Percentiles rank a stretch among this genome's conserved stretches.
phyloP scores from a whole-genome alignment of 441 rosid species.

The Croton laevigatus region DNA sequence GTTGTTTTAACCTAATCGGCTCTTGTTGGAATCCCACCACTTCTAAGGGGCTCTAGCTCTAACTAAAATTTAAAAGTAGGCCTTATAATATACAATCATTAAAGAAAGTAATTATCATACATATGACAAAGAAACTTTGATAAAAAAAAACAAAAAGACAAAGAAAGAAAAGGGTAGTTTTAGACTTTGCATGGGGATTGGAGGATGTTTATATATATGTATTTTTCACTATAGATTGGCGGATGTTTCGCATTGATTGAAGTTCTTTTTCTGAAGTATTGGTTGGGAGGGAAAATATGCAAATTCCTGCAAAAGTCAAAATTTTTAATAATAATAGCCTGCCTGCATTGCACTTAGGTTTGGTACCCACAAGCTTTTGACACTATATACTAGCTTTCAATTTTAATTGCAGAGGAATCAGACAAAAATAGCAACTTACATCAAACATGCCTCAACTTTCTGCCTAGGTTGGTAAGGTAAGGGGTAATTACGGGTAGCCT shows the following conservation, averaged over 20 bases:
- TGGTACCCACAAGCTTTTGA: neutral
- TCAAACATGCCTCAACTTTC: neutral
- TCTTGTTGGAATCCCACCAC: no score
- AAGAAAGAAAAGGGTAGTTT: neutral
- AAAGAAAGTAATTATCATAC: neutral
- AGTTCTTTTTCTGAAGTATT: constrained; percentile 1
- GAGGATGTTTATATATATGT: neutral
- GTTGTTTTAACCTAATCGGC: no score
- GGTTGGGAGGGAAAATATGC: neutral
- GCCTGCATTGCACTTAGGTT: neutral
- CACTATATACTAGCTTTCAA: neutral
- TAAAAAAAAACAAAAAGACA: no score
- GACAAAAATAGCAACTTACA: constrained; percentile 2
- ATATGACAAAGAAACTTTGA: neutral
- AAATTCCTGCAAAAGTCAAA: neutral
- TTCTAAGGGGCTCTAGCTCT: no score
- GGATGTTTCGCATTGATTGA: constrained; percentile 25
- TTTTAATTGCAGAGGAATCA: neutral
- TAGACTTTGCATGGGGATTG: neutral
- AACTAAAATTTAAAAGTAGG: neutral
- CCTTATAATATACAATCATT: neutral
- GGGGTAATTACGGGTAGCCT: no score
- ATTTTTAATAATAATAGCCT: neutral
- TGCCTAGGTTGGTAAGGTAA: no score
- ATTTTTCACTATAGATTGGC: constrained; percentile 11